Evolutionary conservation across 2,329 filamentous ascomycete genomes (phyloP), one percentile per base, ranked within the genome.

Genomic region (Epicoccum nigrum): DNA sequence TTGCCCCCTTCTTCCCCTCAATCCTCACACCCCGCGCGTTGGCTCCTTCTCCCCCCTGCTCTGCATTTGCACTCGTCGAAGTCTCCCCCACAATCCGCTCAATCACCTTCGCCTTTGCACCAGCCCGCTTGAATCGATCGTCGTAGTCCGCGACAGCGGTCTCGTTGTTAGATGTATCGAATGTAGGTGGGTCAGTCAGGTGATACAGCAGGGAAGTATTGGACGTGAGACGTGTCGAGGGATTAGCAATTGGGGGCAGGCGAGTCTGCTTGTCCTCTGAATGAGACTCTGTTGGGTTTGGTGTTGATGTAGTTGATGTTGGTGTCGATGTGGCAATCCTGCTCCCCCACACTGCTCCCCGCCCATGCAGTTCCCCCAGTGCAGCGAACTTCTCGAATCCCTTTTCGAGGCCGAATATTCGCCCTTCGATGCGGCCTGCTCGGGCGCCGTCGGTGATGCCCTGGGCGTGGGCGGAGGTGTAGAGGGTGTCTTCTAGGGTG

Each of bases 311-410:
- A 12, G 30, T 23, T 20, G 20, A 11, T 21, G 19, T 15, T 25
- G 21, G 28, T 5, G 27, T 46, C 2, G 35, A 12, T 16, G 31
- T 13, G 13, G 28, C 13, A 30, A 92, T 21, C 45, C 92, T 81
- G 54, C 89, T 88, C 11, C 86, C 86, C 92, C 93, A 97, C n/a
- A 97, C 80, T 19, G 89, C 76, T 12, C 90, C 86, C 65, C 86
- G 87, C 35, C 91, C 90, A 63, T 93, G 87, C 25, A 97, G 75
- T 51, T 82, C 81, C 2, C 93, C 93, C 71, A 91, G 83, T 56
- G 91, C 87, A 33, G 89, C 70, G 67, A 95, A 97, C 75, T 96
- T 97, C 64, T 96, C 90, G 64, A 94, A 97, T 0, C 92, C 93
- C 59, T 92, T 94, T 70, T 95, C 89, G 33, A 97, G 84, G 0